Conservation (phyloP, 2,329 filamentous ascomycete species). For the Ceratocystiopsis sp. region DNA sequence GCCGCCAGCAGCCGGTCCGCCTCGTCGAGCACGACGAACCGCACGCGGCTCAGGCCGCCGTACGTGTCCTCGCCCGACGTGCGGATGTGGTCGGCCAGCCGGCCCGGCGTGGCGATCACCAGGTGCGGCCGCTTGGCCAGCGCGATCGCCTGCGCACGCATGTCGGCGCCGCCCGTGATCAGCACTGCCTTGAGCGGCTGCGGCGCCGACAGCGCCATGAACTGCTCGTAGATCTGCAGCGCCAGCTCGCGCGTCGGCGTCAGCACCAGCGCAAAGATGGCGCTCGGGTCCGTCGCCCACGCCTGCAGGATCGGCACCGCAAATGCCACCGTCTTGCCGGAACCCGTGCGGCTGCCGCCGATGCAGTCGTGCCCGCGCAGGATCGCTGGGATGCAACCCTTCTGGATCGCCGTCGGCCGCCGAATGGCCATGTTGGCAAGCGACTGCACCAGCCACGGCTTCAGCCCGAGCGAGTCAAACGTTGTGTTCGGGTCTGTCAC, state of each 20-base stretch:
- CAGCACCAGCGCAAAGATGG: constrained; percentile 76
- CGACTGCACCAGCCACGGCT: constrained; percentile 77
- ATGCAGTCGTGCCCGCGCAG: constrained; percentile 85
- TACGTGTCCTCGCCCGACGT: constrained; percentile 86
- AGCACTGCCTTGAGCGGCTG: constrained; percentile 76
- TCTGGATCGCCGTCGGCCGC: constrained; percentile 82
- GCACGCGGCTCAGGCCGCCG: constrained; percentile 59
- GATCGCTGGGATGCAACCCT: constrained; percentile 82
- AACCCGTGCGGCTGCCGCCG: constrained; percentile 84
- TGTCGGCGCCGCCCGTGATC: constrained; percentile 85
- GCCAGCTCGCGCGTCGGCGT: constrained; percentile 87
- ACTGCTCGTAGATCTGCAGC: constrained; percentile 89
- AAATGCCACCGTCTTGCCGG: constrained; percentile 94
- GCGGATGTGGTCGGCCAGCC: constrained; percentile 83
- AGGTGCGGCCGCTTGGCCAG: constrained; percentile 72
- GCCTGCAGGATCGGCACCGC: constrained; percentile 85
- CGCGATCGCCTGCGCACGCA: constrained; percentile 76
- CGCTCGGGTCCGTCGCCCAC: constrained; percentile 83
- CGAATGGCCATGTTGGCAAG: constrained; percentile 64
- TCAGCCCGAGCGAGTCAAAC: constrained; percentile 57
- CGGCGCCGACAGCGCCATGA: constrained; percentile 78
- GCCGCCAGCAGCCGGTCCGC: constrained; percentile 74
- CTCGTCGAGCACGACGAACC: constrained; percentile 86
- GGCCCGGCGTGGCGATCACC: constrained; percentile 84
- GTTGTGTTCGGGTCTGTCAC: constrained; percentile 39